Conservation (phyloP, 768 basidiomycete genomes). For the Agaricus subrufescens region DNA sequence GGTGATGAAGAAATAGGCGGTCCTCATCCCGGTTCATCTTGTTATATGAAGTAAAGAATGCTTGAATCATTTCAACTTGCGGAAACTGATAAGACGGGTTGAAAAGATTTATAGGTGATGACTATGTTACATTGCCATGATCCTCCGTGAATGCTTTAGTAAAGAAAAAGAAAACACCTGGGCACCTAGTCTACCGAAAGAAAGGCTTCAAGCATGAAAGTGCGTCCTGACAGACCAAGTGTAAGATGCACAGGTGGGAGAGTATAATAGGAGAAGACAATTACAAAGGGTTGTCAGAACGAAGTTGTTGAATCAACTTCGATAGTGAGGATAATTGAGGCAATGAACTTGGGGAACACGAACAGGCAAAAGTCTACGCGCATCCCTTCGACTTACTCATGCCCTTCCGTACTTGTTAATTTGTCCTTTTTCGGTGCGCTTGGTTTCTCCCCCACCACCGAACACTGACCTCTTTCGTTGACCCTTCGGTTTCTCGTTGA, state of each 20-base stretch:
- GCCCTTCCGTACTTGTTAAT: constrained; percentile 34
- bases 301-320: constrained; percentile 92
- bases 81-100: too few species aligned
- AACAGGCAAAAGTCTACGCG: constrained; percentile 97
- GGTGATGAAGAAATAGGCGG: too few species aligned
- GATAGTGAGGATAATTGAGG: constrained; percentile 97
- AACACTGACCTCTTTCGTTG: constrained; percentile 63
- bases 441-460: constrained; percentile 21
- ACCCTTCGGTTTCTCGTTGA: constrained; percentile 39
- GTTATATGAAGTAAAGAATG: too few species aligned
- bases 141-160: too few species aligned
- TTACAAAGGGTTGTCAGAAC: constrained; percentile 29
- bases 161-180: background rate
- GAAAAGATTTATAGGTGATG: too few species aligned
- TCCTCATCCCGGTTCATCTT: too few species aligned
- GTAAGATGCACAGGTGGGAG: background rate
- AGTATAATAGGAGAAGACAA: constrained; percentile 1
- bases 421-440: constrained; percentile 6
- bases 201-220: too few species aligned
- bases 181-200: background rate
- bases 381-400: constrained; percentile 83
- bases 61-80: too few species aligned
- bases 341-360: constrained; percentile 99
- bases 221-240: background rate
- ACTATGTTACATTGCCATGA: background rate